Conservation (phyloP, 1,139 yeast species). For the Blastobotrys serpentis region DNA sequence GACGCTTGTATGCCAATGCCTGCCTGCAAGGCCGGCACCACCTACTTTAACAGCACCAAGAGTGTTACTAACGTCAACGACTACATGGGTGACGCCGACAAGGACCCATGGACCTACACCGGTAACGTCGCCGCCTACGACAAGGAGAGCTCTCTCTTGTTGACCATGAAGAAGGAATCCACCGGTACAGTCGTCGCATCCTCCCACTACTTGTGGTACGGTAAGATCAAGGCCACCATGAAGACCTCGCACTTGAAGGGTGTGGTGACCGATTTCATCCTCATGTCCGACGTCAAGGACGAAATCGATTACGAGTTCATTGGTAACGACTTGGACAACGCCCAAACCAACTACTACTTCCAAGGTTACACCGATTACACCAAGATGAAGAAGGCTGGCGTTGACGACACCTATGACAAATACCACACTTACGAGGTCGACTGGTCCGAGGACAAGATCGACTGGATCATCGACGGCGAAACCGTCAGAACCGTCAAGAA, state of each 20-base stretch:
- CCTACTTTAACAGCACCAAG: conserved; percentile 34
- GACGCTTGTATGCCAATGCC: conserved; percentile 72
- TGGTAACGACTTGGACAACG: conserved; percentile 65
- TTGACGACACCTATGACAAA: conserved; percentile 54
- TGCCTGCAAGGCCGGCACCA: conserved; percentile 37
- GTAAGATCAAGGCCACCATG: conserved; percentile 66
- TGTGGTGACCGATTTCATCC: conserved; percentile 79
- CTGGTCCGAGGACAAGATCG: conserved; percentile 73
- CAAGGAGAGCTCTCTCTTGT: conserved; percentile 51
- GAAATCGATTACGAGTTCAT: conserved; percentile 88
- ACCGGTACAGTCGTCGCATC: conserved; percentile 82
- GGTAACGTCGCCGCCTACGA: conserved; percentile 53
- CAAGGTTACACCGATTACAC: conserved; percentile 70
- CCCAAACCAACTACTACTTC: conserved; percentile 78
- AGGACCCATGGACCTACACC: conserved; percentile 69
- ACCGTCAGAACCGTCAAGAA: conserved; percentile 65
- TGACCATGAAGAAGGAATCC: conserved; percentile 77
- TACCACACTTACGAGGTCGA: conserved; percentile 80
- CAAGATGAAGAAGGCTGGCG: conserved; percentile 52
- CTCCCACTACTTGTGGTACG: conserved; percentile 83
- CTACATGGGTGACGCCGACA: conserved; percentile 70
- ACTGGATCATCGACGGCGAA: conserved; percentile 76
- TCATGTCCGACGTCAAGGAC: conserved; percentile 84
- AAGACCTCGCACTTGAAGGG: conserved; percentile 77
- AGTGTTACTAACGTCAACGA: conserved; percentile 42